Evolutionary conservation across 192 early-diverging fungal genomes (phyloP).

Genomic region (Irineochytrium annulatum): DNA sequence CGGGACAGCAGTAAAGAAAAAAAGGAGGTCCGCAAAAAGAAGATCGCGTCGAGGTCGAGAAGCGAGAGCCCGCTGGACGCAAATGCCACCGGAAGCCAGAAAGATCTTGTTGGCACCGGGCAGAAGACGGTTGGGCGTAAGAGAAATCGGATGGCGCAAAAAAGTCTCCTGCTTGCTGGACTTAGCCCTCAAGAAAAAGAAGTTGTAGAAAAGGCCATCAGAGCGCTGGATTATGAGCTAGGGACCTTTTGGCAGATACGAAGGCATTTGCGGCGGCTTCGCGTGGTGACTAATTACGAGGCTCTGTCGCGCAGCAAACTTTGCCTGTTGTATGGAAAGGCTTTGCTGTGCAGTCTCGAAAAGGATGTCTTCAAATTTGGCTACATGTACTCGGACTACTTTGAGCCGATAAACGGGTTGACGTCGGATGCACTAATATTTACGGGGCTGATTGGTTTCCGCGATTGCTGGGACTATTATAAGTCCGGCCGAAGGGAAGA

Average conservation of each 20-base stretch:
- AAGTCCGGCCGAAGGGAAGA: neutral
- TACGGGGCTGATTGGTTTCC: too few relatives aligned
- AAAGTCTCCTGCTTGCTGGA: constrained; percentile 19
- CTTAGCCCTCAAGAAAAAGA: constrained; percentile 31
- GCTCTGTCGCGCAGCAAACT: constrained; percentile 10
- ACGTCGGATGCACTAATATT: too few relatives aligned
- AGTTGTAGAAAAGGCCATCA: constrained; percentile 29
- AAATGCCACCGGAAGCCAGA: constrained; percentile 1
- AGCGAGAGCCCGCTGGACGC: neutral
- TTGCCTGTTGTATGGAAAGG: constrained; percentile 20
- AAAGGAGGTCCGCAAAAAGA: neutral
- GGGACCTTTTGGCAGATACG: constrained; percentile 26
- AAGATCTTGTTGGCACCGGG: constrained; percentile 15
- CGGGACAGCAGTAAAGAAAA: neutral
- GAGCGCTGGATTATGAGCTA: constrained; percentile 28
- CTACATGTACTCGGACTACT: too few relatives aligned
- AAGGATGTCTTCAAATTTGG: constrained; percentile 24
- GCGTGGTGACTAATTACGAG: constrained; percentile 29
- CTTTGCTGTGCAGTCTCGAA: constrained; percentile 17
- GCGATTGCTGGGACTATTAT: too few relatives aligned
- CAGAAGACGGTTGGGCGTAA: constrained; percentile 19
- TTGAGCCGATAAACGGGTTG: too few relatives aligned
- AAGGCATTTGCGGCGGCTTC: constrained; percentile 29
- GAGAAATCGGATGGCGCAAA: constrained; percentile 18
- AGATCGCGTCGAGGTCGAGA: constrained; percentile 1